Percentiles rank a stretch among this genome's conserved stretches.
phyloP scores from a whole-genome alignment of 495 filamentous ascomycete genomes.

The Aspergillus haitiensis region DNA sequence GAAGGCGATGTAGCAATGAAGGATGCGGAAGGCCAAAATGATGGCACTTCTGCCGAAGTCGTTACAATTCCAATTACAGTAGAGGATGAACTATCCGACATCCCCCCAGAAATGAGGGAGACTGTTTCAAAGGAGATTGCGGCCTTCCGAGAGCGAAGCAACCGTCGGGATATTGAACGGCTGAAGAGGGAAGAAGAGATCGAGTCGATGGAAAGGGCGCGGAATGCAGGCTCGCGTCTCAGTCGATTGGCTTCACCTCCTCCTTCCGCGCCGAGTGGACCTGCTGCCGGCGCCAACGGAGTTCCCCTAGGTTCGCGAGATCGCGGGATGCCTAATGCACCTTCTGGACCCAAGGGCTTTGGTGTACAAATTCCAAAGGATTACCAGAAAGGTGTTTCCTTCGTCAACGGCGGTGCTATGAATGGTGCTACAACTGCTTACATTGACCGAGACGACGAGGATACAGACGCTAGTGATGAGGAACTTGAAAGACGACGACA shows the following conservation, averaged over 20 bases:
- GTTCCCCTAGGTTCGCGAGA: constrained; percentile 85
- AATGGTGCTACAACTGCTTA: constrained; percentile 57
- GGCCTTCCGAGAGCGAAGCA: constrained; percentile 89
- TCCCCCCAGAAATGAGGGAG: constrained; percentile 95
- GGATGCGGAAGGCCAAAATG: constrained; percentile 56
- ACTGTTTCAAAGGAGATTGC: constrained; percentile 93
- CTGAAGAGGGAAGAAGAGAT: constrained; percentile 86
- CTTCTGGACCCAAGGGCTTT: constrained; percentile 72
- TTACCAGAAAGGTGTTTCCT: constrained; percentile 78
- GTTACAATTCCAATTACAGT: constrained; percentile 86
- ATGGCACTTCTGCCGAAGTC: constrained; percentile 63
- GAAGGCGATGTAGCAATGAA: constrained; percentile 74
- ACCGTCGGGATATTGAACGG: constrained; percentile 82
- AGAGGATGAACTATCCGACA: constrained; percentile 94
- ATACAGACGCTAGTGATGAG: constrained; percentile 82
- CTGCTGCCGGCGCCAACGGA: constrained; percentile 72
- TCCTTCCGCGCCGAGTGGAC: constrained; percentile 64
- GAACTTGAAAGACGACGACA: constrained; percentile 76
- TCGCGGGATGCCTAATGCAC: constrained; percentile 68
- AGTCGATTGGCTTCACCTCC: constrained; percentile 72
- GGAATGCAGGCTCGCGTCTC: constrained; percentile 63
- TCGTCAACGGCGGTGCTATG: constrained; percentile 77
- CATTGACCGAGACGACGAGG: constrained; percentile 74
- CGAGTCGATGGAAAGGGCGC: constrained; percentile 78
- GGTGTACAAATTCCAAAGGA: constrained; percentile 73